A percentile compares a stretch with the other conserved stretches of the same genome.
Evolutionary conservation across 176 grass and related monocot species (phyloP).

Genomic region (Carex littledalei): DNA sequence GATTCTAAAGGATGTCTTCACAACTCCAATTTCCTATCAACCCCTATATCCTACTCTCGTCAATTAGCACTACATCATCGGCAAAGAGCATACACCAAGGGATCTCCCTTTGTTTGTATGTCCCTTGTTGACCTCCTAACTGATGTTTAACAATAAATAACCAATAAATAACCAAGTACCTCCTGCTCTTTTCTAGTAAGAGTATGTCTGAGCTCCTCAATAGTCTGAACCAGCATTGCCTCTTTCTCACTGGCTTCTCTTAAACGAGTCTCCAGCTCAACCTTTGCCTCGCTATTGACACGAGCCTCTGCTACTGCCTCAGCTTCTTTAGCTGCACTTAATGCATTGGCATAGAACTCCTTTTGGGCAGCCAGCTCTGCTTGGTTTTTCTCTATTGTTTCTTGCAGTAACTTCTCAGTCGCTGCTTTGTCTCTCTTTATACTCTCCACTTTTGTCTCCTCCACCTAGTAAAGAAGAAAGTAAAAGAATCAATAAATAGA

Average conservation of each 20-base stretch:
- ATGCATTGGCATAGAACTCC: constrained; percentile 95
- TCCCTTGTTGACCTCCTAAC: too few species aligned
- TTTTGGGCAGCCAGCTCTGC: constrained; percentile 86
- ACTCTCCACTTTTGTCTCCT: constrained; percentile 98
- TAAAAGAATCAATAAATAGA: constrained; percentile 24
- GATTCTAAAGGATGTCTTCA: too few species aligned
- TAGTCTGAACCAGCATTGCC: constrained; percentile 83
- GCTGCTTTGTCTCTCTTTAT: constrained; percentile 86
- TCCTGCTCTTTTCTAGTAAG: constrained; percentile 97
- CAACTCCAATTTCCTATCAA: too few species aligned
- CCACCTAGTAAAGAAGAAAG: constrained; percentile 53
- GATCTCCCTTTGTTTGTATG: too few species aligned
- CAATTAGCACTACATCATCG: too few species aligned
- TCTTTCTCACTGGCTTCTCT: constrained; percentile 88
- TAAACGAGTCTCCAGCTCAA: constrained; percentile 81
- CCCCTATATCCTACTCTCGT: too few species aligned
- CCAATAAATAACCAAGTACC: constrained; percentile 23
- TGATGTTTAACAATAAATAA: neutral
- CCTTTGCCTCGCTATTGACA: constrained; percentile 84
- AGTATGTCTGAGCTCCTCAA: constrained; percentile 90
- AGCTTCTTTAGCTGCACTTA: constrained; percentile 96
- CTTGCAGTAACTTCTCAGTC: constrained; percentile 94
- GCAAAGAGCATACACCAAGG: too few species aligned
- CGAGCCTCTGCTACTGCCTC: constrained; percentile 90
- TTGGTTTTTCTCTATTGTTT: constrained; percentile 99